Base-by-base conservation (phyloP, 257 asterid species). In the Plectranthus barbatus region DNA sequence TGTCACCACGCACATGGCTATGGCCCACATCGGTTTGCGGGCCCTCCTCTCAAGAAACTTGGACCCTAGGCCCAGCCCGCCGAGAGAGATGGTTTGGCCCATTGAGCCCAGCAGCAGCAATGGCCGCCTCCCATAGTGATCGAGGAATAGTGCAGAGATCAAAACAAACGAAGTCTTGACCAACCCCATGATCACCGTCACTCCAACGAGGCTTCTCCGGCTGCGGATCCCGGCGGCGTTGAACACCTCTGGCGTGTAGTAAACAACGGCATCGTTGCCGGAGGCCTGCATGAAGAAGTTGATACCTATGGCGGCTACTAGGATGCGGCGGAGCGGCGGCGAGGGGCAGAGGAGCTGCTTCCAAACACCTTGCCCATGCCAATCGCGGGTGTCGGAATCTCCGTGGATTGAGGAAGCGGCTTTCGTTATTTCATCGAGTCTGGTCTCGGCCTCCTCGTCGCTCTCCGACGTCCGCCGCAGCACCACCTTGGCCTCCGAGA, bases 251-350 rank as follows among this genome's bases (percentile, higher is more conserved):
- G 95, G 95, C 34, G 94, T 87, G 75, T 90, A 90, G 80, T 90
- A 90, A 10, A 90, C 86, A 11, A 90, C 90, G 3, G 95, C 97
- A 53, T 90, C 97, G 64, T 90, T 90, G 0, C 94, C 95, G 0
- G 95, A 86, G 10, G 97, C 95, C 68, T 90, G 95, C 97, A 90
- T 90, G 81, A 90, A 90, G 81, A 90, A 86, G 57, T 86, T 90
- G 51, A 86, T 83, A 19, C 94, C 95, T n/a, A 90, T 50, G 20
- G 91, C 91, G 1, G 94, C 84, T 3, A 84, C 59, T 0, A 84
- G 79, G 19, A 86, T 78, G 18, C 94, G 82, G 13, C 86, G 84
- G 48, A 90, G 55, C 1, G 84, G 81, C 36, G 18, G 57, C 0
- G 86, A 39, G 0, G 97, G 97, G 31, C 65, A 14, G 33, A 90